Base-by-base conservation (phyloP, 306 rosid genomes). In the Ormosia semicastrata region DNA sequence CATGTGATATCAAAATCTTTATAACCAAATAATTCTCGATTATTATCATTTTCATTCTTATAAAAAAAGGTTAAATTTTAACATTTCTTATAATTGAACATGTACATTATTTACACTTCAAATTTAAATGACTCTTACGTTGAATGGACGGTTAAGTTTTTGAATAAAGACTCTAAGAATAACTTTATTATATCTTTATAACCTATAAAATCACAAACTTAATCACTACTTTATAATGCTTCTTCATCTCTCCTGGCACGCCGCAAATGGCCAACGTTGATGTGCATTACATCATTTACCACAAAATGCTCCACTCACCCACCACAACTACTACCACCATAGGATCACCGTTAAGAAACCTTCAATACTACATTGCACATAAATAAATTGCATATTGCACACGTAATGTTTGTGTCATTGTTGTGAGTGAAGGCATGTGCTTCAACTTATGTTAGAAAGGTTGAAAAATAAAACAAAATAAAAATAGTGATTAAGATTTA, bases 221-320 rank as follows among this genome's bases (percentile, higher is more conserved):
- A 33, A 76, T 33, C 15, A 34, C 10, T 72, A 39, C 39, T 73
- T 41, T 33, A 57, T 10, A 56, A 10, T 29, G 33, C 24, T 58
- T 58, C 10, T 34, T 34, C 44, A 41, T 58, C 5, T 24, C 40
- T 57, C 15, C 11, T 39, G 34, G 17, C 10, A 32, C 6, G 63
- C 2, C 3, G 47, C 33, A 56, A 64, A 40, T 47, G 60, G 62
- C 36, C 18, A 44, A 7, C 58, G 8, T 34, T 53, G 65, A 39
- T n/a, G 33, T 50, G 73, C 64, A 33, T 34, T 7, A 47, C 30
- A 50, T 54, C 81, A 65, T 65, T 77, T 66, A 66, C 44, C 54
- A 41, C 17, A 78, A 76, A 66, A 78, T 66, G 82, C 36, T 40
- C 82, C 81, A 76, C 81, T 43, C 33, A 65, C 53, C 63, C 73